Conservation (phyloP, 1,284 basidiomycete genomes). For the Hemileia vastatrix region DNA sequence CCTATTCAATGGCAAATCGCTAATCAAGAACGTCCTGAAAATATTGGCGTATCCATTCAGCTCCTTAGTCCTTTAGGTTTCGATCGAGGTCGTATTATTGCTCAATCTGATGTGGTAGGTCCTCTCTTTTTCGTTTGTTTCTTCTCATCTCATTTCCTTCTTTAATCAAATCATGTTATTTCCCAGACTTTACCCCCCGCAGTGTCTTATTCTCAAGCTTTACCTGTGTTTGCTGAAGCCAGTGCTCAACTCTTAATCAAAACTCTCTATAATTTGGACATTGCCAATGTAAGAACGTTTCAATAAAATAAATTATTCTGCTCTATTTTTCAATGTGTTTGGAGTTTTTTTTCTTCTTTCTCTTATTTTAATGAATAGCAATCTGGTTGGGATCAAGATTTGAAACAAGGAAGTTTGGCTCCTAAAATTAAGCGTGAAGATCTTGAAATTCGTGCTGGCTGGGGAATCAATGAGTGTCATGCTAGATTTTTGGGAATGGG, state of each 20-base stretch:
- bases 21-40: conserved; percentile 52
- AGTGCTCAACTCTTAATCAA: no score
- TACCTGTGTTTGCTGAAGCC: no score
- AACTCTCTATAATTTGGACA: no score
- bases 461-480: neutral
- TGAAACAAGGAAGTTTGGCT: conserved; percentile 51
- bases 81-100: conserved; percentile 48
- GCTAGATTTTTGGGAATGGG: conserved; percentile 3
- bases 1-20: conserved; percentile 80
- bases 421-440: conserved; percentile 51
- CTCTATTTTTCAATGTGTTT: no score
- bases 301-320: no score
- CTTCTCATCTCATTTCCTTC: no score
- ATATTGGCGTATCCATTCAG: conserved; percentile 63
- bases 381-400: no score
- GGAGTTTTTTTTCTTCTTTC: no score
- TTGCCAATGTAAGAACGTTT: no score
- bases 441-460: neutral
- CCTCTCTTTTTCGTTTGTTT: neutral
- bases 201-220: no score
- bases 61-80: conserved; percentile 44
- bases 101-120: conserved; percentile 41
- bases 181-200: conserved; percentile 20
- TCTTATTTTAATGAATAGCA: no score
- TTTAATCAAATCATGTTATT: conserved; percentile 2